Percentiles rank a stretch among this genome's conserved stretches.
These are phyloP conservation scores for Aureococcus anophagefferens DNA, from an alignment of 108 stramenopile genomes.

Conservation along the genomic window DNA sequence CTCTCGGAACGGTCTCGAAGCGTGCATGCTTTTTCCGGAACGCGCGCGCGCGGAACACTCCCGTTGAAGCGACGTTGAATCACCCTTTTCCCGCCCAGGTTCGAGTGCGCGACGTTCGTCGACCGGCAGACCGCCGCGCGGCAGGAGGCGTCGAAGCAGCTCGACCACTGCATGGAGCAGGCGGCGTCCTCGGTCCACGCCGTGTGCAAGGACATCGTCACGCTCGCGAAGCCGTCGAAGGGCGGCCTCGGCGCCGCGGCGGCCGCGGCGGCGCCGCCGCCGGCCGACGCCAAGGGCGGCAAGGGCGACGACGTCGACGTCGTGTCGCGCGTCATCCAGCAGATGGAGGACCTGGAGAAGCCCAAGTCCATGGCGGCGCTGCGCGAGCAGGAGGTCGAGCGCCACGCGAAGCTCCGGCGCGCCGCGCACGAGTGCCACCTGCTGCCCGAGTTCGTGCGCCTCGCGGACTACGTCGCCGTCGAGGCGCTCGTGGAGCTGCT, in stretches of 20 bases:
- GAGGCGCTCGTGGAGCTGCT: conserved; percentile 40
- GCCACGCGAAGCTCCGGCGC: conserved; percentile 12
- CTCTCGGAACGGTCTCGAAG: too few relatives aligned
- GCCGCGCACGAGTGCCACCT: conserved; percentile 31
- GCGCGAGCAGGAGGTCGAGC: conserved; percentile 36
- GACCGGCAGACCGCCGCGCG: conserved; percentile 28
- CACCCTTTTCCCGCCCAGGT: too few relatives aligned
- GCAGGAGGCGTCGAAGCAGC: conserved; percentile 25
- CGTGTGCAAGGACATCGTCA: conserved; percentile 32
- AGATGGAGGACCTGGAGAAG: conserved; percentile 27
- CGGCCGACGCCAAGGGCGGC: conserved; percentile 22
- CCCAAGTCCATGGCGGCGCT: conserved; percentile 36
- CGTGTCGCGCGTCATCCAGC: too few relatives aligned
- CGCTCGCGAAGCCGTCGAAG: conserved; percentile 4
- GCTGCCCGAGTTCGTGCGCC: conserved; percentile 47
- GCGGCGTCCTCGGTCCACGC: conserved; percentile 12
- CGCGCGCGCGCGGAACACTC: too few relatives aligned
- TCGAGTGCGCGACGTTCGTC: conserved; percentile 20
- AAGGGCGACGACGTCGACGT: conserved; percentile 4
- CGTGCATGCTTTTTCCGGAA: too few relatives aligned
- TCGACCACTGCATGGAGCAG: conserved; percentile 22
- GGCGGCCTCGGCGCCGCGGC: too few relatives aligned
- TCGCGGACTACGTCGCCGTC: conserved; percentile 45
- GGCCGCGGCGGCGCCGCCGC: too few relatives aligned
- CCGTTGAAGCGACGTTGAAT: too few relatives aligned